phyloP scores from a whole-genome alignment of 768 basidiomycete species.

The Hericium coralloides region DNA sequence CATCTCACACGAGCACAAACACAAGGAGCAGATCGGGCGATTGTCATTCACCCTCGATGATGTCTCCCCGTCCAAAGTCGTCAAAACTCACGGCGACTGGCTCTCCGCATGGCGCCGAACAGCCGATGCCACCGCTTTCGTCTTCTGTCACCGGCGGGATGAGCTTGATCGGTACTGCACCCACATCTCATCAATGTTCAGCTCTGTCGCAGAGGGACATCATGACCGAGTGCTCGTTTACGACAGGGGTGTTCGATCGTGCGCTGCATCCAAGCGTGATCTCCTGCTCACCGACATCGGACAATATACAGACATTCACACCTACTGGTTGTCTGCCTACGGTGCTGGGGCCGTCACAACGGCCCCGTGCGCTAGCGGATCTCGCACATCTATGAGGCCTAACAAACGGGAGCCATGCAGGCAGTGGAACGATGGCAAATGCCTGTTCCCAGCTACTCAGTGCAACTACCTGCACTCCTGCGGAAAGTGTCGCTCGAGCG shows the following conservation, averaged over 20 bases:
- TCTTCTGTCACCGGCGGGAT: slow-evolving; percentile 18
- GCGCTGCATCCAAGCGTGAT: slow-evolving; percentile 12
- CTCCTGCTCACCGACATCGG: slow-evolving; percentile 17
- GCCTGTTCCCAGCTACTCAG: slow-evolving; percentile 1
- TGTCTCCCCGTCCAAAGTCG: neutral
- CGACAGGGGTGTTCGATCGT: slow-evolving; percentile 23
- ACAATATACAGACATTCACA: slow-evolving; percentile 7
- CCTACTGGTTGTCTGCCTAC: neutral
- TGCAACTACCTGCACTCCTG: slow-evolving; percentile 21
- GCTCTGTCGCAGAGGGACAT: slow-evolving; percentile 7
- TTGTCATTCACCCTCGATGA: neutral
- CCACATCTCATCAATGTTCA: slow-evolving; percentile 20
- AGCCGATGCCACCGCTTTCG: slow-evolving; percentile 13
- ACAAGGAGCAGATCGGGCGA: neutral
- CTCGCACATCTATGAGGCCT: neutral
- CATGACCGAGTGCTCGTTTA: slow-evolving; percentile 19
- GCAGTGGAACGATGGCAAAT: slow-evolving; percentile 16
- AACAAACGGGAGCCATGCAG: slow-evolving; percentile 12
- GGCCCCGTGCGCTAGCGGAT: neutral
- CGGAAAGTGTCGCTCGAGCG: slow-evolving; percentile 1
- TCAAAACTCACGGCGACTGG: slow-evolving; percentile 17
- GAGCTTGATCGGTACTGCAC: slow-evolving; percentile 22
- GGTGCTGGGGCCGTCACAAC: neutral
- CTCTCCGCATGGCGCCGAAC: slow-evolving; percentile 14
- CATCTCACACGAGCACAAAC: neutral